Evolutionary conservation across 805 yeast genomes (phyloP).

Genomic region (Nakazawaea ambrosiae): DNA sequence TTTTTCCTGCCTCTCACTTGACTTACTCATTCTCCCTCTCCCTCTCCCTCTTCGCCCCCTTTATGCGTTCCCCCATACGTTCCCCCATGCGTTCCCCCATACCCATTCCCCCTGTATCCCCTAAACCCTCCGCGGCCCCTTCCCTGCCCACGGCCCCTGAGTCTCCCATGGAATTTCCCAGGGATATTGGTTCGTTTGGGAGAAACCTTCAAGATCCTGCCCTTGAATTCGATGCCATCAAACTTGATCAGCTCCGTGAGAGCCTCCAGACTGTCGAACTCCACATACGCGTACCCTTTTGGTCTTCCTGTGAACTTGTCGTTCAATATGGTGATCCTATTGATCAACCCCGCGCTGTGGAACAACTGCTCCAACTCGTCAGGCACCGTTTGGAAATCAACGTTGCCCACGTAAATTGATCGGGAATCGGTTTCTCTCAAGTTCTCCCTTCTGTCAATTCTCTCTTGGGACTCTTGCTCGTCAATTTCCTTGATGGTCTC

Average conservation of each 20-base stretch:
- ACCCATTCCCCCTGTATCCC: no score
- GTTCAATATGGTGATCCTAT: conserved; percentile 70
- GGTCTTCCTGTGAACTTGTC: conserved; percentile 77
- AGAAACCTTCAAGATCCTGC: conserved; percentile 63
- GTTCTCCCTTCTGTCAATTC: conserved; percentile 10
- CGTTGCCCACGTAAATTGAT: conserved; percentile 77
- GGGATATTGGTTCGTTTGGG: conserved; percentile 82
- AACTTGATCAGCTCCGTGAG: conserved; percentile 60
- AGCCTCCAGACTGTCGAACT: conserved; percentile 61
- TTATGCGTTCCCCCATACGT: no score
- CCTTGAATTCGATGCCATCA: conserved; percentile 61
- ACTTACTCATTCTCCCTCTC: no score
- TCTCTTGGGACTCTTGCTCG: background rate
- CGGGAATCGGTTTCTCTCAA: conserved; percentile 64
- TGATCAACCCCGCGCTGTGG: conserved; percentile 61
- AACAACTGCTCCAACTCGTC: conserved; percentile 75
- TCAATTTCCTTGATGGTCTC: background rate
- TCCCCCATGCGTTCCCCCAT: no score
- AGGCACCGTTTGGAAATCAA: conserved; percentile 73
- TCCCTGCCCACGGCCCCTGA: no score
- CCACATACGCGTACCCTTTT: conserved; percentile 83
- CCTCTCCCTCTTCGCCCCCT: no score
- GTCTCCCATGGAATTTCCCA: background rate
- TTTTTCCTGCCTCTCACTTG: no score
- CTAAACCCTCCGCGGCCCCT: conserved; percentile 35